Evolutionary conservation across 2,329 filamentous ascomycete genomes (phyloP).

Genomic region (Penicillium italicum): DNA sequence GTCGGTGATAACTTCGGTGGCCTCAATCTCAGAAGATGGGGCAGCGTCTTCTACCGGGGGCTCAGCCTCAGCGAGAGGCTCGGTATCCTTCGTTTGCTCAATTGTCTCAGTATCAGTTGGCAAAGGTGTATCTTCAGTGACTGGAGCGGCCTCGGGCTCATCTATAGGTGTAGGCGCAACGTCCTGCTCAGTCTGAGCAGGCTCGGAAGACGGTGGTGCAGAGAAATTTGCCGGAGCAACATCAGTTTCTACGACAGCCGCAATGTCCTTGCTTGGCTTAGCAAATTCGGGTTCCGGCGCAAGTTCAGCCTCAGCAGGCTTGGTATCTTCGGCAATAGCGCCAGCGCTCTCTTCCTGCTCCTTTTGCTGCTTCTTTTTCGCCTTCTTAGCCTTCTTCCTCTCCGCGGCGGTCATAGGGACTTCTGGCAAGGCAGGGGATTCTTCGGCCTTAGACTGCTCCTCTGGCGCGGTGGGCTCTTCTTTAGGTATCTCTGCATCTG

Average conservation of each 20-base stretch:
- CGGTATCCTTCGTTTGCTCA: not conserved
- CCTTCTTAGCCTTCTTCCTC: slow-evolving; percentile 18
- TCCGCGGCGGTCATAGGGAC: slow-evolving; percentile 16
- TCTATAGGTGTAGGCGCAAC: not conserved
- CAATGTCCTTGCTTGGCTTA: not conserved
- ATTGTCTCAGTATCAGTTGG: not conserved
- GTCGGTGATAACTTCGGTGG: not conserved
- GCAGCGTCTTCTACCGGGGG: not conserved
- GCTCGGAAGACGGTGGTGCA: not conserved
- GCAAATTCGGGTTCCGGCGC: not conserved
- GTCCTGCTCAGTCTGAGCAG: not conserved
- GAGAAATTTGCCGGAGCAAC: not conserved
- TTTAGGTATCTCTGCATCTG: not conserved
- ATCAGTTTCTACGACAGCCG: not conserved
- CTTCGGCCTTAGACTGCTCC: not conserved
- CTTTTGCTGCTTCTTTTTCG: slow-evolving; percentile 17
- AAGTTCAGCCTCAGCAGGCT: slow-evolving; percentile 1
- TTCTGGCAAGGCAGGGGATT: slow-evolving; percentile 6
- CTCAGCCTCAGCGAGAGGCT: not conserved
- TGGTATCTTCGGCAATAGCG: not conserved
- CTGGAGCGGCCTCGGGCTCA: not conserved
- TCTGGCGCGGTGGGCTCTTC: not conserved
- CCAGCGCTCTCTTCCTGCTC: slow-evolving; percentile 5
- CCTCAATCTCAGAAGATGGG: not conserved
- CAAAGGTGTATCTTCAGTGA: not conserved